Evolutionary conservation across 2,329 filamentous ascomycete species (phyloP).

Genomic region (Colletotrichum phormii): DNA sequence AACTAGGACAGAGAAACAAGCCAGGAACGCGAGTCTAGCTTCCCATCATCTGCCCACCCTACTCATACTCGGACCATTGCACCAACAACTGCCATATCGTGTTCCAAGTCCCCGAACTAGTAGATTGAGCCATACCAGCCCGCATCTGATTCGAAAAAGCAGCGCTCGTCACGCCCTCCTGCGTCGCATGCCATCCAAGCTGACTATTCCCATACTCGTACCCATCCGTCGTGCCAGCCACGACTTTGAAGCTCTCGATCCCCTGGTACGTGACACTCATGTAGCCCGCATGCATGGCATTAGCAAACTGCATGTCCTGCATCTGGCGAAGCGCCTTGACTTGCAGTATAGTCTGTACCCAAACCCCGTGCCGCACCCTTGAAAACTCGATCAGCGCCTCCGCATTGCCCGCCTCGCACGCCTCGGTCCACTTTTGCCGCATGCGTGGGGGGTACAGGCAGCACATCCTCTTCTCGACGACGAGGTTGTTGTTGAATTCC

Average conservation of each 20-base stretch:
- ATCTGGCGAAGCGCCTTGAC: slow-evolving; percentile 19
- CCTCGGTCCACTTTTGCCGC: slow-evolving; percentile 30
- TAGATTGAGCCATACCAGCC: slow-evolving; percentile 14
- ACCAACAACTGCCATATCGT: not conserved
- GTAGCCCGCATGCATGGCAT: slow-evolving; percentile 44
- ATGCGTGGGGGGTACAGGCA: slow-evolving; percentile 37
- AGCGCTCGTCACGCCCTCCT: slow-evolving; percentile 45
- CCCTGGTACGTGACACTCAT: slow-evolving; percentile 49
- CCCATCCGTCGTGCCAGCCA: slow-evolving; percentile 44
- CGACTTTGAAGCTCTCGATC: slow-evolving; percentile 43
- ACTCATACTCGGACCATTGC: slow-evolving; percentile 9
- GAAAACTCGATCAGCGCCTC: slow-evolving; percentile 7
- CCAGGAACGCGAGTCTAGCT: no score
- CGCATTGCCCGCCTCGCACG: slow-evolving; percentile 17
- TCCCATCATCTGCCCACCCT: not conserved
- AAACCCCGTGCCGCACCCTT: slow-evolving; percentile 18
- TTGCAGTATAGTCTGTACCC: slow-evolving; percentile 30
- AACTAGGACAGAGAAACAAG: not conserved
- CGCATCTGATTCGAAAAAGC: slow-evolving; percentile 17
- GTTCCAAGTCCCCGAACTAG: slow-evolving; percentile 1
- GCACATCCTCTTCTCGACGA: slow-evolving; percentile 28
- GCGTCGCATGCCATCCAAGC: slow-evolving; percentile 50
- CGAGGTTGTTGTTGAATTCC: not conserved
- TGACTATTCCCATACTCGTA: slow-evolving; percentile 48
- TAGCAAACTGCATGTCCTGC: slow-evolving; percentile 35